Percentiles rank a stretch among this genome's conserved stretches.
Evolutionary conservation across 2,329 filamentous ascomycete species (phyloP).

Genomic region (Fusarium pseudograminearum): DNA sequence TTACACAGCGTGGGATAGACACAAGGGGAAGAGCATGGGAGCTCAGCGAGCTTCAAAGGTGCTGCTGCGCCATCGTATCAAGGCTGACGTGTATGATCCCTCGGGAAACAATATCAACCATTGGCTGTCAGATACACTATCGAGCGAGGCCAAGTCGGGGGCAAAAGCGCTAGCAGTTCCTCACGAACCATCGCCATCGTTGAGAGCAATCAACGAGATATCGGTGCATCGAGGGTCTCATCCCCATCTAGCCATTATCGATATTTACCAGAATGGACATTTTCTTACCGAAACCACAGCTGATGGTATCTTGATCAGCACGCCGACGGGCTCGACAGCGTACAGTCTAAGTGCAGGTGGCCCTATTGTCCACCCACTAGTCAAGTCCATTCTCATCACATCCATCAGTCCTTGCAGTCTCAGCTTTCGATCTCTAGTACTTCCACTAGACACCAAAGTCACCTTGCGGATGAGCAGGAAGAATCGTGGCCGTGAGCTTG

Average conservation of each 20-base stretch:
- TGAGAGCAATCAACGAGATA: conserved; percentile 92
- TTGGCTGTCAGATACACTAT: conserved; percentile 59
- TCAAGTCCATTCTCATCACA: conserved; percentile 88
- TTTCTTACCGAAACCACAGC: conserved; percentile 95
- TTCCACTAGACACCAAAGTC: conserved; percentile 87
- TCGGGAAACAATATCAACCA: conserved; percentile 71
- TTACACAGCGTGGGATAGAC: conserved; percentile 72
- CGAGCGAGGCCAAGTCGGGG: conserved; percentile 59
- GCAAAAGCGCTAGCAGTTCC: conserved; percentile 52
- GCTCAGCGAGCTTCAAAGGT: conserved; percentile 79
- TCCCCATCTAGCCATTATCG: conserved; percentile 90
- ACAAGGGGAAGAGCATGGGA: conserved; percentile 86
- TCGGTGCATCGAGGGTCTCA: conserved; percentile 91
- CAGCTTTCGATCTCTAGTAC: conserved; percentile 89
- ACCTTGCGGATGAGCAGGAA: conserved; percentile 84
- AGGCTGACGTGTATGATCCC: conserved; percentile 84
- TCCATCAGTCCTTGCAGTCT: conserved; percentile 94
- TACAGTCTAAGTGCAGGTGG: conserved; percentile 95
- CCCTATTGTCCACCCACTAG: conserved; percentile 92
- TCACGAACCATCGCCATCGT: conserved; percentile 55
- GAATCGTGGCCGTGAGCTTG: conserved; percentile 80
- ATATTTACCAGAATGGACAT: conserved; percentile 88
- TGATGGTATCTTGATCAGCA: conserved; percentile 94
- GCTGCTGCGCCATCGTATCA: conserved; percentile 85
- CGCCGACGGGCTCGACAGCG: conserved; percentile 93